Conservation (phyloP, 805 yeast species). For the Priceomyces haplophilus region DNA sequence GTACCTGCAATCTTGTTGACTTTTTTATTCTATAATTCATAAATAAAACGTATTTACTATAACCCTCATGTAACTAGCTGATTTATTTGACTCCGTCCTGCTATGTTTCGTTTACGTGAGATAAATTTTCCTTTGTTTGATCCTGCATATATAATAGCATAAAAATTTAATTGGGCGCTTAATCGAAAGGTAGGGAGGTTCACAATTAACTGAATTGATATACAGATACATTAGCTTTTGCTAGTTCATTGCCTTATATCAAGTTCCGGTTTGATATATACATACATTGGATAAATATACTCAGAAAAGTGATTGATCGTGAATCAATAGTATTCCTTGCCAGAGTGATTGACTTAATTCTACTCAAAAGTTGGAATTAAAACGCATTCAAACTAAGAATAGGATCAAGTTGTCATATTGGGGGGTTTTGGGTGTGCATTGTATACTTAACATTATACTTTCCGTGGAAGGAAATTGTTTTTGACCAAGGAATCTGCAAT, state of each 20-base stretch:
- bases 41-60: slow-evolving; percentile 1
- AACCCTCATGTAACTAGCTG: not conserved
- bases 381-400: not conserved
- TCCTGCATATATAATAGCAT: slow-evolving; percentile 5
- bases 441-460: too few species aligned
- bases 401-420: too few species aligned
- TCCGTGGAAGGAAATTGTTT: too few species aligned
- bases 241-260: not conserved
- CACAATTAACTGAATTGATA: not conserved
- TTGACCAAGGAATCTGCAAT: too few species aligned
- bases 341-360: not conserved
- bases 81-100: too few species aligned
- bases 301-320: not conserved
- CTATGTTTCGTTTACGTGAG: too few species aligned
- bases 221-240: not conserved
- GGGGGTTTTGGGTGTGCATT: too few species aligned
- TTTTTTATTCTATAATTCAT: slow-evolving; percentile 5
- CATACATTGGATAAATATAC: not conserved
- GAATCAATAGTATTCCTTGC: not conserved
- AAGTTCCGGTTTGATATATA: not conserved
- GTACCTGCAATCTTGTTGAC: not conserved
- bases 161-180: slow-evolving; percentile 10
- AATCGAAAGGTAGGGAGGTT: slow-evolving; percentile 1
- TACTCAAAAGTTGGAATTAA: not conserved
- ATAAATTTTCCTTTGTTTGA: too few species aligned